Evolutionary conservation across 495 filamentous ascomycete genomes (phyloP).

Genomic region (Aspergillus homomorphus): DNA sequence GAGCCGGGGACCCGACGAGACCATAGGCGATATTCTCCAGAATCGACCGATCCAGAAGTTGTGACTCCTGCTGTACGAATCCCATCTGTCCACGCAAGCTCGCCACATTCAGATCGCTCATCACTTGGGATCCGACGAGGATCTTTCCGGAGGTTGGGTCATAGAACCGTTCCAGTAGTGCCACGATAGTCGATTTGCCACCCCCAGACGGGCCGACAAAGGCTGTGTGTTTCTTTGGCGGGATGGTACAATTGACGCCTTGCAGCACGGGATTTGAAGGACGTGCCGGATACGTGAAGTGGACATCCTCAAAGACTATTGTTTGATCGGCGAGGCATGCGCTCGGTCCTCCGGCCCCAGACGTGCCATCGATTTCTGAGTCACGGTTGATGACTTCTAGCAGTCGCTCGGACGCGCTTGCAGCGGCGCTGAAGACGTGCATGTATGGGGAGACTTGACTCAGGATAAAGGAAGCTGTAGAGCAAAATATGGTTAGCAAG

Average conservation of each 20-base stretch:
- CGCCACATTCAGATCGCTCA: constrained; percentile 53
- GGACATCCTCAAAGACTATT: constrained; percentile 50
- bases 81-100: constrained; percentile 56
- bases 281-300: constrained; percentile 60
- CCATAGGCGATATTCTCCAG: constrained; percentile 67
- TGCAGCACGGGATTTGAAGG: constrained; percentile 51
- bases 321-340: constrained; percentile 28
- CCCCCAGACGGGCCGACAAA: constrained; percentile 68
- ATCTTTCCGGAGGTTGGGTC: constrained; percentile 42
- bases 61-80: constrained; percentile 65
- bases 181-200: constrained; percentile 65
- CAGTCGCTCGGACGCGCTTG: constrained; percentile 51
- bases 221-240: constrained; percentile 57
- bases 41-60: constrained; percentile 60
- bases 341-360: constrained; percentile 32
- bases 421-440: constrained; percentile 58
- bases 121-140: constrained; percentile 46
- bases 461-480: constrained; percentile 53
- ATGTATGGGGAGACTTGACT: constrained; percentile 62
- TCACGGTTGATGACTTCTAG: constrained; percentile 47
- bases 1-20: constrained; percentile 50
- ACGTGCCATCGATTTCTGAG: constrained; percentile 49
- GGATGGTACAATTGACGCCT: constrained; percentile 49
- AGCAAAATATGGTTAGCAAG: background rate
- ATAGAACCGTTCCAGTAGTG: constrained; percentile 53